Conservation (phyloP, 2,329 filamentous ascomycete genomes). For the Sporothrix pallida region DNA sequence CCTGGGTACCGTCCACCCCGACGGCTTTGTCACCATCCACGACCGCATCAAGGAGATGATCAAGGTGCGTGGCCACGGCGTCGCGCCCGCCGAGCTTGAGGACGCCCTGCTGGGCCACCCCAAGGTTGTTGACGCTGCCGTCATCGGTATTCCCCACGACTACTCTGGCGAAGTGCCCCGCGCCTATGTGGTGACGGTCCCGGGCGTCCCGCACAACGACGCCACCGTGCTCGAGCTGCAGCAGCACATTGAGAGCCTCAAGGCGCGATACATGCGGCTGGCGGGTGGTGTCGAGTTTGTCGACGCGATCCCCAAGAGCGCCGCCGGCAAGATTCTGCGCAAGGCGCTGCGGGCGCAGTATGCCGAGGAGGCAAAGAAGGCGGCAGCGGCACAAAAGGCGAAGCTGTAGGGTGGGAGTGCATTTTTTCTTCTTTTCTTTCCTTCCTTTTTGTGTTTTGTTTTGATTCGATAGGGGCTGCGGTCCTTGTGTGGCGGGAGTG, state of each 20-base stretch:
- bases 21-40: slow-evolving; percentile 62
- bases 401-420: not conserved
- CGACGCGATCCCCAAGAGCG: slow-evolving; percentile 58
- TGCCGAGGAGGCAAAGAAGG: not conserved
- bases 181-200: slow-evolving; percentile 57
- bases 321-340: slow-evolving; percentile 60
- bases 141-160: slow-evolving; percentile 59
- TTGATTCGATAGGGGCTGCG: not conserved
- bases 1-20: slow-evolving; percentile 59
- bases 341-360: slow-evolving; percentile 44
- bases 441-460: not conserved
- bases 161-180: slow-evolving; percentile 63
- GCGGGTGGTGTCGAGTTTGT: slow-evolving; percentile 60
- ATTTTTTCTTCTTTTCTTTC: too few species aligned
- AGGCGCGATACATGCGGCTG: slow-evolving; percentile 55
- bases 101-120: slow-evolving; percentile 64
- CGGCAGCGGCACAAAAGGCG: not conserved
- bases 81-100: slow-evolving; percentile 68
- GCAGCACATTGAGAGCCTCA: slow-evolving; percentile 34
- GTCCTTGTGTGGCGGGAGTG: too few species aligned
- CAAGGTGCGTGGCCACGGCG: slow-evolving; percentile 68
- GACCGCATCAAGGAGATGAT: slow-evolving; percentile 73
- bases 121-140: slow-evolving; percentile 62
- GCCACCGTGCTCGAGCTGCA: slow-evolving; percentile 1
- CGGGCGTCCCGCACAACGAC: not conserved